phyloP scores from a whole-genome alignment of 495 filamentous ascomycete genomes.

The Podospora sp. region DNA sequence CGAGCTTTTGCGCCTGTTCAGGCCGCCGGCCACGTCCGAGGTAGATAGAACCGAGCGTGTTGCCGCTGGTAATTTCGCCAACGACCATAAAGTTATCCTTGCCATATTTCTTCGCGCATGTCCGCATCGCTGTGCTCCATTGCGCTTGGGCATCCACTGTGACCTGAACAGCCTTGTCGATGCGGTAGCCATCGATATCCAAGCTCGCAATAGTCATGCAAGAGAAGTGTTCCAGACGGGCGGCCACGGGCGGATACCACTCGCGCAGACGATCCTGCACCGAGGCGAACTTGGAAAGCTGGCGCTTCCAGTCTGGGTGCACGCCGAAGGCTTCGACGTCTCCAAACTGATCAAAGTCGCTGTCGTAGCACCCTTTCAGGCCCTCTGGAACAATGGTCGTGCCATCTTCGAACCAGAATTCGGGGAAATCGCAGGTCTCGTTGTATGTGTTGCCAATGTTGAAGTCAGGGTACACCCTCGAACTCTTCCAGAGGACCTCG shows the following conservation, averaged over 20 bases:
- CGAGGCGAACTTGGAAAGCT: slow-evolving; percentile 73
- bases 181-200: slow-evolving; percentile 72
- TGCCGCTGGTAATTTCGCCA: slow-evolving; percentile 67
- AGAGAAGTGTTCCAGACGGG: slow-evolving; percentile 64
- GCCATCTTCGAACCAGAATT: slow-evolving; percentile 69
- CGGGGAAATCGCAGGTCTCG: slow-evolving; percentile 62
- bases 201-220: slow-evolving; percentile 65
- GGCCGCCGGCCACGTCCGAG: slow-evolving; percentile 67
- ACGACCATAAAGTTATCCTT: slow-evolving; percentile 68
- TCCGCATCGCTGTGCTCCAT: slow-evolving; percentile 55
- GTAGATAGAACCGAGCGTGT: slow-evolving; percentile 65
- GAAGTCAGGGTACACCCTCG: slow-evolving; percentile 66
- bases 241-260: slow-evolving; percentile 63
- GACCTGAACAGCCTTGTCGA: slow-evolving; percentile 69
- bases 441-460: slow-evolving; percentile 60
- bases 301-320: slow-evolving; percentile 65
- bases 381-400: slow-evolving; percentile 51
- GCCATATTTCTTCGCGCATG: slow-evolving; percentile 58
- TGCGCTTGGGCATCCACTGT: slow-evolving; percentile 65
- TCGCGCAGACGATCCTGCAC: slow-evolving; percentile 76
- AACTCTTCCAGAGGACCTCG: slow-evolving; percentile 60
- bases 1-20: slow-evolving; percentile 39
- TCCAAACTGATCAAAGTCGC: slow-evolving; percentile 73
- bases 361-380: slow-evolving; percentile 65
- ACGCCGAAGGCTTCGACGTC: slow-evolving; percentile 71